Conservation (phyloP, 352 stramenopile species). For the Pythium biforme region DNA sequence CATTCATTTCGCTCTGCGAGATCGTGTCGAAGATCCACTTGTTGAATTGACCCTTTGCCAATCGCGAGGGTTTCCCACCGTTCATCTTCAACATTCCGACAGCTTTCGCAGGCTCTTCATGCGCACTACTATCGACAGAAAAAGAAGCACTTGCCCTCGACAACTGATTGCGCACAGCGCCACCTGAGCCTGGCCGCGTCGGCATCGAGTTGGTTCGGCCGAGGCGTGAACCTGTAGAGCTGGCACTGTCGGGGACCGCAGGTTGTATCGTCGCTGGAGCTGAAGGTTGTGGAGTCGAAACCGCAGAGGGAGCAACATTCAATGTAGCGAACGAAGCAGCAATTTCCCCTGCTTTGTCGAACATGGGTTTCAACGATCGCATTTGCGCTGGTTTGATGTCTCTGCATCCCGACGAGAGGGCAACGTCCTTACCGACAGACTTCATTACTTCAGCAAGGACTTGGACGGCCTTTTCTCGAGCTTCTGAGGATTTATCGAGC, state of each 20-base stretch:
- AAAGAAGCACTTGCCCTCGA: constrained; percentile 32
- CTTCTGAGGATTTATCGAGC: constrained; percentile 82
- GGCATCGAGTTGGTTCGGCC: constrained; percentile 18
- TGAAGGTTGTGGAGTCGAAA: background rate
- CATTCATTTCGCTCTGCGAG: constrained; percentile 61
- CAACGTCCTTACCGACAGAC: constrained; percentile 71
- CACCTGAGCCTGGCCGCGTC: constrained; percentile 10
- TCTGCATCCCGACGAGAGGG: constrained; percentile 66
- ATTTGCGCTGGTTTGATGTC: constrained; percentile 87
- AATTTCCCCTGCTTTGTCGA: constrained; percentile 68
- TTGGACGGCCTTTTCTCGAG: constrained; percentile 76
- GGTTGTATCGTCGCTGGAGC: background rate
- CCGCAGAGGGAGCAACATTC: background rate
- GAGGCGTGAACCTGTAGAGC: background rate
- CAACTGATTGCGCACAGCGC: constrained; percentile 10
- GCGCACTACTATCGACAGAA: constrained; percentile 6
- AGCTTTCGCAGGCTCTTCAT: constrained; percentile 29
- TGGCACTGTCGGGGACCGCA: background rate
- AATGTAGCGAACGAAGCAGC: constrained; percentile 9
- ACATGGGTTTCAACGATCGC: constrained; percentile 80
- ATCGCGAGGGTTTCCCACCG: constrained; percentile 48
- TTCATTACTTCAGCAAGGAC: constrained; percentile 82
- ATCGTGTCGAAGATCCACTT: constrained; percentile 85
- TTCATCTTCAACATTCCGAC: constrained; percentile 60
- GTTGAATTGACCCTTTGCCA: constrained; percentile 71